phyloP scores from a whole-genome alignment of 257 asterid genomes.

The Lithospermum erythrorhizon region DNA sequence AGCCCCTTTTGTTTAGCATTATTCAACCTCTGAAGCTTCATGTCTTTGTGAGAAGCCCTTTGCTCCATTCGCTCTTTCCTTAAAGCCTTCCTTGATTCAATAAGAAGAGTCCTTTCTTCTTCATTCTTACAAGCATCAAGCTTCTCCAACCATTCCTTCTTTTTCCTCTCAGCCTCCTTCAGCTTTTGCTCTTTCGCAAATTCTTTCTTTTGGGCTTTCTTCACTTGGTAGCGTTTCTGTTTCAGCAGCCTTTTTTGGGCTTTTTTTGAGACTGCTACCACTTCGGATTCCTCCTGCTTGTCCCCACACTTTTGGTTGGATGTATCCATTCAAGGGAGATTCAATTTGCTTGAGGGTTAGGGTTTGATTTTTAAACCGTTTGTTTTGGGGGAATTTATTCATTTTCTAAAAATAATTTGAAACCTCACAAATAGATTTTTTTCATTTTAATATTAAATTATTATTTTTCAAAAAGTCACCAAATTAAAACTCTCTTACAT shows the following conservation, averaged over 20 bases:
- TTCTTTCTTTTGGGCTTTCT: slow-evolving; percentile 82
- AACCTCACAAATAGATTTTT: no score
- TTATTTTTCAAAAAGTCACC: no score
- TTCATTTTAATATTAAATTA: no score
- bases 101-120: slow-evolving; percentile 57
- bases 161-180: slow-evolving; percentile 67
- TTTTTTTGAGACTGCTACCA: slow-evolving; percentile 36
- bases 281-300: background rate
- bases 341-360: background rate
- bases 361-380: no score
- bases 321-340: background rate
- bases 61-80: slow-evolving; percentile 66
- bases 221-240: slow-evolving; percentile 69
- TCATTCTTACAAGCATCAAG: slow-evolving; percentile 31
- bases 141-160: slow-evolving; percentile 72
- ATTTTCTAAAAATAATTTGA: no score
- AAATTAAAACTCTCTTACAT: no score
- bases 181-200: slow-evolving; percentile 52
- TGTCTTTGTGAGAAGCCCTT: slow-evolving; percentile 48
- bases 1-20: slow-evolving; percentile 53
- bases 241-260: slow-evolving; percentile 69
- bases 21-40: slow-evolving; percentile 49
- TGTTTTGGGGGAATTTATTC: no score
- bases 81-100: slow-evolving; percentile 38
- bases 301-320: background rate